These are phyloP conservation scores for Mycena sp. DNA, from an alignment of 1,284 basidiomycete species.

Conservation along the genomic window DNA sequence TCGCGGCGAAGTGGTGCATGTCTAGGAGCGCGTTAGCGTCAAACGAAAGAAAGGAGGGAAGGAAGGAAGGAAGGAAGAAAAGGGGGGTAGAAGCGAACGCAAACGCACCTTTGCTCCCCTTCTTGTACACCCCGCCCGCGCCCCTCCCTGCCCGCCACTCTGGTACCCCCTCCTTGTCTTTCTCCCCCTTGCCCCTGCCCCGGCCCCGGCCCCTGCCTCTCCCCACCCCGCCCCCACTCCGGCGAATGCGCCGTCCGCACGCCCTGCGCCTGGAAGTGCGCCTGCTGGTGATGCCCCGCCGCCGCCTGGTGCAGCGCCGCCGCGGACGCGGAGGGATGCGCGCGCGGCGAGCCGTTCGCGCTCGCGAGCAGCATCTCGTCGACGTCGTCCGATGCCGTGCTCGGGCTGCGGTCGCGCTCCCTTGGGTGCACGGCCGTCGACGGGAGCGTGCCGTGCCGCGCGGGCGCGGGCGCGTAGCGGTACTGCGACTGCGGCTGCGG, in stretches of 20 bases:
- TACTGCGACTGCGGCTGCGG: neutral
- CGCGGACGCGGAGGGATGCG: neutral
- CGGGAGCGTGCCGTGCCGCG: neutral
- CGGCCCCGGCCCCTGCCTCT: too few relatives aligned
- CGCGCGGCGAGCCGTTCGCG: slow-evolving; percentile 9
- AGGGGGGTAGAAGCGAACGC: neutral
- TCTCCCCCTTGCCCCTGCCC: neutral
- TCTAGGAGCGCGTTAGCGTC: too few relatives aligned
- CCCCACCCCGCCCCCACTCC: neutral
- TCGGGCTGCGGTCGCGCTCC: neutral
- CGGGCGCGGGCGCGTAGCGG: neutral
- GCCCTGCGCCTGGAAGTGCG: too few relatives aligned
- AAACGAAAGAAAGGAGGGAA: too few relatives aligned
- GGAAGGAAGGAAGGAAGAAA: neutral
- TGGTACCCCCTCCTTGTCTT: neutral
- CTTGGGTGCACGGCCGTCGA: neutral
- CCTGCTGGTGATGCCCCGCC: too few relatives aligned
- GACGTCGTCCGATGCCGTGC: slow-evolving; percentile 24
- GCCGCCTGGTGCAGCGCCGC: neutral
- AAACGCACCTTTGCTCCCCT: slow-evolving; percentile 8
- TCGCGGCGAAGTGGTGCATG: too few relatives aligned
- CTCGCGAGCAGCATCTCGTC: slow-evolving; percentile 24
- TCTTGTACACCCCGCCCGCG: neutral
- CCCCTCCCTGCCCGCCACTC: neutral
- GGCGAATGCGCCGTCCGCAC: neutral